Conservation (phyloP, 257 asterid genomes). For the Agastache rugosa region DNA sequence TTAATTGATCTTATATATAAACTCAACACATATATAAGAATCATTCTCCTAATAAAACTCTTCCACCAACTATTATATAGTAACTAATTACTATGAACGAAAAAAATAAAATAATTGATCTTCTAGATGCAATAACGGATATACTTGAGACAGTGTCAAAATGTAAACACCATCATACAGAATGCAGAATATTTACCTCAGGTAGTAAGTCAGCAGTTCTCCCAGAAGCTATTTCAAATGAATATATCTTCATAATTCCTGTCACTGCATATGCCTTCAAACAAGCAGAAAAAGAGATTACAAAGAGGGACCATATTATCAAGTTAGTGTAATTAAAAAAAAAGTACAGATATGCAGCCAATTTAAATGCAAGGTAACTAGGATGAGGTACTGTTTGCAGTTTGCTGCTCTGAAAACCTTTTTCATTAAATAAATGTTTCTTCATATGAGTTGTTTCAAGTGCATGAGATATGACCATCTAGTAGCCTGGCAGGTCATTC, state of each 20-base stretch:
- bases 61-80: too few species aligned
- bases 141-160: constrained; percentile 1
- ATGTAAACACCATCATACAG: constrained; percentile 21
- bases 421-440: not conserved
- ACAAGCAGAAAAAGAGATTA: constrained; percentile 40
- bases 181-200: constrained; percentile 63
- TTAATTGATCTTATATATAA: too few species aligned
- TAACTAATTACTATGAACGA: too few species aligned
- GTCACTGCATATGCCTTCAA: constrained; percentile 88
- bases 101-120: too few species aligned
- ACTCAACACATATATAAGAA: too few species aligned
- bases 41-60: too few species aligned
- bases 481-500: not conserved
- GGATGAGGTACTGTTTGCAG: constrained; percentile 12
- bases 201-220: constrained; percentile 83
- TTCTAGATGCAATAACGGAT: constrained; percentile 18
- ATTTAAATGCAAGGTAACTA: constrained; percentile 10
- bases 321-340: not conserved
- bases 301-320: constrained; percentile 13
- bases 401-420: constrained; percentile 26
- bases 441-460: constrained; percentile 11
- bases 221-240: constrained; percentile 97
- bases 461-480: constrained; percentile 25
- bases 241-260: constrained; percentile 85
- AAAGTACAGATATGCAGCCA: not conserved